A percentile compares a stretch with the other conserved stretches of the same genome.
These are phyloP conservation scores for Aspergillus versicolor DNA, from an alignment of 2,329 filamentous ascomycete genomes.

Conservation along the genomic window DNA sequence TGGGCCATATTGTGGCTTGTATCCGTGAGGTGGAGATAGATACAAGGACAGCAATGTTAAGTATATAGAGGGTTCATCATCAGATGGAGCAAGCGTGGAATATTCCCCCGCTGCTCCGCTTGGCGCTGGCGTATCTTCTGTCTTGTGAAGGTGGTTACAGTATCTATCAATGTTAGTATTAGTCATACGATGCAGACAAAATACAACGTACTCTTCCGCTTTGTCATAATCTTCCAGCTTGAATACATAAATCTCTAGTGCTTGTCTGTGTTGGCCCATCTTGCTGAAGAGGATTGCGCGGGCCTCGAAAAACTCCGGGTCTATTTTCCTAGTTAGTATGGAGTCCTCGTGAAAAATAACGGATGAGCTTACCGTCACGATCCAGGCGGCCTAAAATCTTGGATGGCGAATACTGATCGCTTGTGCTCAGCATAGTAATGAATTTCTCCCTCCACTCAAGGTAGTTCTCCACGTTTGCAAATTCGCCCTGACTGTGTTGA, in stretches of 20 bases:
- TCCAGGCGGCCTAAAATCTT: constrained; percentile 77
- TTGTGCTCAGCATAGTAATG: constrained; percentile 71
- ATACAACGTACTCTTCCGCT: constrained; percentile 76
- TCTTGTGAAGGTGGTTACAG: constrained; percentile 80
- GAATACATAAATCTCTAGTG: constrained; percentile 96
- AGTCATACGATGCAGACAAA: not conserved
- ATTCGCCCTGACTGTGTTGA: constrained; percentile 37
- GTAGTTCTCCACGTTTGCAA: constrained; percentile 48
- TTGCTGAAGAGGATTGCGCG: constrained; percentile 89
- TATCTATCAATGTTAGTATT: constrained; percentile 56
- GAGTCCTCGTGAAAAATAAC: too few species aligned
- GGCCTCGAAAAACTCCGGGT: constrained; percentile 82
- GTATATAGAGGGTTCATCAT: constrained; percentile 75
- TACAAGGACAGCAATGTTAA: constrained; percentile 88
- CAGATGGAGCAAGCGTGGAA: constrained; percentile 47
- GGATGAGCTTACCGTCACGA: constrained; percentile 63
- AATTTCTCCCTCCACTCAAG: constrained; percentile 64
- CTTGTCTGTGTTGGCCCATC: constrained; percentile 93
- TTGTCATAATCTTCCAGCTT: constrained; percentile 83
- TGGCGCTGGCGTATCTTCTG: constrained; percentile 48
- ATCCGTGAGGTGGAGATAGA: constrained; percentile 72
- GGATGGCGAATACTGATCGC: constrained; percentile 75
- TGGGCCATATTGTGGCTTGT: constrained; percentile 71
- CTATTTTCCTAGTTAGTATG: constrained; percentile 44
- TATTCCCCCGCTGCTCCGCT: constrained; percentile 34